Percentiles rank a stretch among this genome's conserved stretches.
phyloP scores from a whole-genome alignment of 2,329 filamentous ascomycete genomes.

The Colletotrichum magnum region DNA sequence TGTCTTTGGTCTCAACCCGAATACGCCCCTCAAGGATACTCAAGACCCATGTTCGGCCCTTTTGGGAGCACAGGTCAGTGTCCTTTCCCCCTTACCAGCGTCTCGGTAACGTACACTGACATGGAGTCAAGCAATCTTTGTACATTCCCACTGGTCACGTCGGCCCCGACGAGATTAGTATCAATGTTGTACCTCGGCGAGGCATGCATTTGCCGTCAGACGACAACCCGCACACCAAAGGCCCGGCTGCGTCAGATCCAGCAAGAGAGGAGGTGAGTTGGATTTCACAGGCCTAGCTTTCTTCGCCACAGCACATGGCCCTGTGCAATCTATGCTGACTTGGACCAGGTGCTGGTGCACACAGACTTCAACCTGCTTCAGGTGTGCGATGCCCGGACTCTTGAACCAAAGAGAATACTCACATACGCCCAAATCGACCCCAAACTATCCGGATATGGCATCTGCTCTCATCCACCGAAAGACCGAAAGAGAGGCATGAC shows the following conservation, averaged over 20 bases:
- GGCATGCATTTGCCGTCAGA: slow-evolving; percentile 39
- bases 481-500: slow-evolving; percentile 37
- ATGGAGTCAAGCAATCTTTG: slow-evolving; percentile 30
- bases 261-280: slow-evolving; percentile 26
- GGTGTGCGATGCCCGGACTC: slow-evolving; percentile 39
- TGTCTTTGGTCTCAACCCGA: slow-evolving; percentile 39
- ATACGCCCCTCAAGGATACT: slow-evolving; percentile 34
- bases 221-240: slow-evolving; percentile 35
- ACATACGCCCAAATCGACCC: slow-evolving; percentile 42
- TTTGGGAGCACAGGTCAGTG: slow-evolving; percentile 39
- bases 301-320: too few relatives aligned
- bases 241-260: slow-evolving; percentile 14
- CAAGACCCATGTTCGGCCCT: slow-evolving; percentile 40
- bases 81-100: background rate
- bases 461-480: slow-evolving; percentile 41
- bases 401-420: slow-evolving; percentile 39
- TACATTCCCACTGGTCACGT: slow-evolving; percentile 18
- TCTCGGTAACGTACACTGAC: background rate
- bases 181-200: slow-evolving; percentile 39
- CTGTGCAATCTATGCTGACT: background rate
- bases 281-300: too few relatives aligned
- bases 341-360: slow-evolving; percentile 29
- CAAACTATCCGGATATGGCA: slow-evolving; percentile 38
- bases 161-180: slow-evolving; percentile 35
- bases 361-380: slow-evolving; percentile 40